Conservation (phyloP, 495 filamentous ascomycete species). For the Penicillium flavigenum region DNA sequence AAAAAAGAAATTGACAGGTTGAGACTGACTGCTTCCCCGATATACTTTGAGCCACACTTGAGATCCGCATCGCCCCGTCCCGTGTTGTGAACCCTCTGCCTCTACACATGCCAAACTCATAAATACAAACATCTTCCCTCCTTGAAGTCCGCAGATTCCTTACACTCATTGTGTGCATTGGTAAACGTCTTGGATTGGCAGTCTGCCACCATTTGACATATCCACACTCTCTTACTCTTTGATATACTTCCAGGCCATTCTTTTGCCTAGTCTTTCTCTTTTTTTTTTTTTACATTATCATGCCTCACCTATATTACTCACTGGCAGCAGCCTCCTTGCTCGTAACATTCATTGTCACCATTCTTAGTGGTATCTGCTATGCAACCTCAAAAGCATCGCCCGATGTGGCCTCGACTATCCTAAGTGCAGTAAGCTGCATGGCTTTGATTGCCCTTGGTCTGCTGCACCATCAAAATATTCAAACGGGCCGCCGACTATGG, state of each 20-base stretch:
- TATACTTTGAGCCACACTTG: conserved; percentile 26
- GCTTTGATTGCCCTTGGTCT: conserved; percentile 28
- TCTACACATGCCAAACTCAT: conserved; percentile 21
- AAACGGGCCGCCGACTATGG: conserved; percentile 16
- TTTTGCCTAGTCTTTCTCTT: conserved; percentile 1
- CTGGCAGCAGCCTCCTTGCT: conserved; percentile 31
- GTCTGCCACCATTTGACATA: conserved; percentile 8
- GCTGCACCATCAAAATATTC: conserved; percentile 28
- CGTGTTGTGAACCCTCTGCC: conserved; percentile 10
- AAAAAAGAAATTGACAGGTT: conserved; percentile 17
- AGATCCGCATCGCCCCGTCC: conserved; percentile 25
- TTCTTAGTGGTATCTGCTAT: conserved; percentile 40
- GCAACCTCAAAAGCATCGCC: conserved; percentile 24
- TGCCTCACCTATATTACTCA: conserved; percentile 25
- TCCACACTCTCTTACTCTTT: conserved; percentile 10
- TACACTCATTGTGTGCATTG: conserved; percentile 17
- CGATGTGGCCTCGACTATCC: conserved; percentile 25
- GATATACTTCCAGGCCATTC: conserved; percentile 4
- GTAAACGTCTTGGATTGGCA: conserved; percentile 14
- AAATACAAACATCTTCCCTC: conserved; percentile 17
- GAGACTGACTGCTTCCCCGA: conserved; percentile 17
- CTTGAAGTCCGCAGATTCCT: background rate
- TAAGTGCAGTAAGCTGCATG: conserved; percentile 33
- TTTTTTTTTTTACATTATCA: conserved; percentile 9
- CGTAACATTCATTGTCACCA: conserved; percentile 30